Evolutionary conservation across 2,329 filamentous ascomycete species (phyloP), one percentile per base, ranked within the genome.

Genomic region (Whalleya microplaca): DNA sequence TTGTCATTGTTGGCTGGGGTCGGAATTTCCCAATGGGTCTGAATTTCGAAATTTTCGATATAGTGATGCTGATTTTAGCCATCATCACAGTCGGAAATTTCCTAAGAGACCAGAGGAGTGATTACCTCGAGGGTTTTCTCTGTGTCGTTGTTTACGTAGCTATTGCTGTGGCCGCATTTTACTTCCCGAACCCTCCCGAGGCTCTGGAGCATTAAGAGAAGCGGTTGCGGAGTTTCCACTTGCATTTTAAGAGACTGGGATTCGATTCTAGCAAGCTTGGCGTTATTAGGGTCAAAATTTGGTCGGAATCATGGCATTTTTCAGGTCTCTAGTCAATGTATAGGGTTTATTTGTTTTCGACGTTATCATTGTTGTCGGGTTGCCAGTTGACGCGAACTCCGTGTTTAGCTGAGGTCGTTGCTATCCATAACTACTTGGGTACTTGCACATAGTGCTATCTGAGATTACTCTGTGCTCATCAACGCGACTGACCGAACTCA

Each of bases 21-120:
- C 75, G 92, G 37, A 74, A 75, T 55, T 86, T 86, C 65, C 69
- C 79, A 5, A 91, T 97, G 84, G 86, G 90, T 61, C 79, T 96
- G 50, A 88, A 92, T 70, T 96, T 96, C 71, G 90, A 95, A 65
- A 80, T 92, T 14, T 96, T 96, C 78, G 91, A 96, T 76, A 83
- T 96, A 19, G 84, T 89, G 54, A 82, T 96, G 61, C 78, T 97
- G 8, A 85, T 97, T 54, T 80, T 97, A 21, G 85, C 91, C 23
- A 94, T 96, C 66, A 79, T 97, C 42, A 91, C 92, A 0, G 90
- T 96, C 40, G 92, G 92, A 1, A 91, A 92, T 59, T 96, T 96
- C 75, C 76, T 97, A 52, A 82, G 92, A 48, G 93, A 97, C 70
- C 87, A 91, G 64, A 94, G 95, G 79, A 91, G 87, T 59, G 96